phyloP scores from a whole-genome alignment of 805 yeast genomes.

The Sungouiella blattae region DNA sequence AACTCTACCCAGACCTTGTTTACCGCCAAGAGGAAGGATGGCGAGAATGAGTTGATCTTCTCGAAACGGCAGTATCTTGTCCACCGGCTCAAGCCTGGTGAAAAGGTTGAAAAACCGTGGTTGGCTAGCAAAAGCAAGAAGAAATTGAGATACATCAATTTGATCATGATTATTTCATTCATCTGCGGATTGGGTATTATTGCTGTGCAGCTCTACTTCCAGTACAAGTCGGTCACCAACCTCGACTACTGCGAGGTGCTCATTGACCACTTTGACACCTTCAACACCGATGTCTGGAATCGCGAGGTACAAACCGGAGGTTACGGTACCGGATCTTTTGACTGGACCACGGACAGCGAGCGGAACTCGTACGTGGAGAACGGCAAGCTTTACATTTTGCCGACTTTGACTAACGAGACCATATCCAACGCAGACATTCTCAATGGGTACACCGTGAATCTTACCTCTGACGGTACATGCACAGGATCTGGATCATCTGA shows the following conservation, averaged over 20 bases:
- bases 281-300: neutral
- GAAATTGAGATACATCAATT: neutral
- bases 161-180: neutral
- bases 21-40: neutral
- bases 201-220: neutral
- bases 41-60: slow-evolving; percentile 1
- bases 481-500: neutral
- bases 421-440: neutral
- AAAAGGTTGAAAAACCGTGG: slow-evolving; percentile 1
- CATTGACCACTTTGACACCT: neutral
- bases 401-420: neutral
- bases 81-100: neutral
- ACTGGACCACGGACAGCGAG: neutral
- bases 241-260: slow-evolving; percentile 1
- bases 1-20: neutral
- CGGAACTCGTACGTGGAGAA: neutral
- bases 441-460: neutral
- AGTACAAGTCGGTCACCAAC: neutral
- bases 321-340: neutral
- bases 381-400: slow-evolving; percentile 1
- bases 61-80: neutral
- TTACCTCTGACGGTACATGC: slow-evolving; percentile 1
- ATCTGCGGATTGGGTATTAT: slow-evolving; percentile 1
- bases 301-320: slow-evolving; percentile 1
- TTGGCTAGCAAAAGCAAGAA: neutral